These are phyloP conservation scores for Ophiocordyceps unilateralis DNA, from an alignment of 2,329 filamentous ascomycete genomes.

Conservation along the genomic window DNA sequence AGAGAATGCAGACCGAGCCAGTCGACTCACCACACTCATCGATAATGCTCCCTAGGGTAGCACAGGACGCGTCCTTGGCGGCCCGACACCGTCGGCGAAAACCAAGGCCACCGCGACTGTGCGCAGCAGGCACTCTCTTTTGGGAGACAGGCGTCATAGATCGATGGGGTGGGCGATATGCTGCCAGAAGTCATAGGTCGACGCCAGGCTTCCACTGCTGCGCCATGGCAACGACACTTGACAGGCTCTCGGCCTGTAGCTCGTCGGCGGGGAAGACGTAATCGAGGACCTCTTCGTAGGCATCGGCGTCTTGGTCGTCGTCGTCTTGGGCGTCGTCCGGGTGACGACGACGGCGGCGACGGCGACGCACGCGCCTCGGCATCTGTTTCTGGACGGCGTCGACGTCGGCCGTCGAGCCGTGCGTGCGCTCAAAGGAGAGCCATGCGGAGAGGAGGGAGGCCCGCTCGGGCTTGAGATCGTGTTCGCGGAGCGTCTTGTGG, in stretches of 20 bases:
- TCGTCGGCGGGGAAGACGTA: conserved; percentile 96
- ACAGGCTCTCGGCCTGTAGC: conserved; percentile 65
- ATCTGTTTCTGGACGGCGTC: conserved; percentile 82
- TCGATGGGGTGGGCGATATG: too few species aligned
- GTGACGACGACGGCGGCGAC: conserved; percentile 33
- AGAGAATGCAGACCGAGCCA: too few species aligned
- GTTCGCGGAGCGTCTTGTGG: conserved; percentile 73
- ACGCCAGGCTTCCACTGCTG: conserved; percentile 53
- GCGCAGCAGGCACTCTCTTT: too few species aligned
- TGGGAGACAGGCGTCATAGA: too few species aligned
- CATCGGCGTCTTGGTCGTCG: conserved; percentile 49
- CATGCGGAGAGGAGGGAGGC: conserved; percentile 82
- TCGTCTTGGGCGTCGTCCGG: not conserved
- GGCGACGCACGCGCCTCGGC: conserved; percentile 84
- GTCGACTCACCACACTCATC: too few species aligned
- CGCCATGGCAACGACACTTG: conserved; percentile 69
- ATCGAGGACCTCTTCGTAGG: conserved; percentile 88
- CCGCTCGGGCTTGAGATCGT: conserved; percentile 84
- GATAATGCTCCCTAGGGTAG: too few species aligned
- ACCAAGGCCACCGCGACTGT: too few species aligned
- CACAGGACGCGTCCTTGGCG: too few species aligned
- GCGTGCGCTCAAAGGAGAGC: conserved; percentile 78
- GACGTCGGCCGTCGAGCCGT: conserved; percentile 59
- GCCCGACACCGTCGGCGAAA: too few species aligned
- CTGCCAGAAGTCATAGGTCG: conserved; percentile 6